Percentiles rank a stretch among this genome's conserved stretches.
Evolutionary conservation across 768 basidiomycete genomes (phyloP).

Genomic region (Tremella yokohamensis): DNA sequence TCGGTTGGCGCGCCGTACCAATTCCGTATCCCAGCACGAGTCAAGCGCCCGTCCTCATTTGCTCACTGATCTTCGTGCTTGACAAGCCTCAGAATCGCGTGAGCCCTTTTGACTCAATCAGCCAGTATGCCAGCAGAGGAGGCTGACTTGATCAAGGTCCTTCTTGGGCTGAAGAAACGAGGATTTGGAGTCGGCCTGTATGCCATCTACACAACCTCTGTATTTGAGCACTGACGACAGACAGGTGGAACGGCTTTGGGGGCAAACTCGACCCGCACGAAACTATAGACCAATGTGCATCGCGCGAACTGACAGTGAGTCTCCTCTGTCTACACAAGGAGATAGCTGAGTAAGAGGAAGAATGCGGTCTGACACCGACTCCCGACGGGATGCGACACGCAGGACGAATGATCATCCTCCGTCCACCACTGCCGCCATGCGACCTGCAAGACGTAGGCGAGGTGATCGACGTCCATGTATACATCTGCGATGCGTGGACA

Average conservation of each 20-base stretch:
- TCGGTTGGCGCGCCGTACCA: slow-evolving; percentile 6
- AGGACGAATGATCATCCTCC: slow-evolving; percentile 60
- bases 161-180: slow-evolving; percentile 47
- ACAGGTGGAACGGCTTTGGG: slow-evolving; percentile 81
- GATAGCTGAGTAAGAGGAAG: slow-evolving; percentile 60
- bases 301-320: slow-evolving; percentile 57
- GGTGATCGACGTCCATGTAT: slow-evolving; percentile 53
- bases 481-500: slow-evolving; percentile 63
- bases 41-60: slow-evolving; percentile 9
- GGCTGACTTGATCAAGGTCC: slow-evolving; percentile 29
- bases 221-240: neutral
- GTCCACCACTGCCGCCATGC: neutral
- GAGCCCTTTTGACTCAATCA: no score
- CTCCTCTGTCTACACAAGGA: slow-evolving; percentile 33
- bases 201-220: slow-evolving; percentile 1
- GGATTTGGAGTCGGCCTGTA: slow-evolving; percentile 44
- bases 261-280: slow-evolving; percentile 80
- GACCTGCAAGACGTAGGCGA: neutral
- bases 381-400: slow-evolving; percentile 63
- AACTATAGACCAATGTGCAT: slow-evolving; percentile 64
- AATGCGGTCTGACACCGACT: slow-evolving; percentile 66
- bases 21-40: neutral
- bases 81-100: slow-evolving; percentile 22
- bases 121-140: no score
- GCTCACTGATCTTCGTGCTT: slow-evolving; percentile 32